Base-by-base conservation (phyloP, 441 rosid genomes). In the Eutrema salsugineum region DNA sequence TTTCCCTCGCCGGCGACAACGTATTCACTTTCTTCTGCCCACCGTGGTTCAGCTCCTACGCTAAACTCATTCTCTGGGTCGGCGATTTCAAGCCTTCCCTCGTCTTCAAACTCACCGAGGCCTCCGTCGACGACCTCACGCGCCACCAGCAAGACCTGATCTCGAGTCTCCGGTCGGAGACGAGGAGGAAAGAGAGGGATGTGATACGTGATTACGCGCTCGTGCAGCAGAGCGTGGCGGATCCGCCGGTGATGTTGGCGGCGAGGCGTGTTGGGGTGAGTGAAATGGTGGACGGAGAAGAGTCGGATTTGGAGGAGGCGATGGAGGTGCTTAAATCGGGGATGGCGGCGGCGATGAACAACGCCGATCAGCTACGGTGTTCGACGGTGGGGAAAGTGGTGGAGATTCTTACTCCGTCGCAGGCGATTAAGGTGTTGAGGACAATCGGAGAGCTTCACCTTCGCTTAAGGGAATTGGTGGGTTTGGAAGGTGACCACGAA, bases 211-310 rank as follows among this genome's bases (percentile, higher is more conserved):
- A 65, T n/a, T 79, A 75, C 85, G 87, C 89, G 17, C 70, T 47
- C 19, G 49, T 88, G 71, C 91, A 90, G 49, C 90, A 88, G 77
- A 84, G 86, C 65, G 79, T 84, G 66, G 88, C 87, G 42, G 68
- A 82, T 36, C 83, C 79, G 7, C 82, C 79, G 19, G 68, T 84
- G 66, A 40, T 58, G 77, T 60, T 39, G 8, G 69, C 80, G 72
- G 77, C 70, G 19, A 69, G 84, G 71, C 47, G 73, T 0, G 50
- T 49, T 1, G 79, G 77, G 11, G 67, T 11, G 24, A 49, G 20
- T 63, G 75, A 75, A 12, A 28, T 76, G 75, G 66, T 81, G n/a
- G 83, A 86, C 2, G 75, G 83, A 1, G 82, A 83, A 67, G 71
- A 39, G 8, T 35, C 70, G 3, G 76, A 71, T 27, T 38, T 75